Conservation (phyloP, 257 asterid species). For the Solanum pimpinellifolium region DNA sequence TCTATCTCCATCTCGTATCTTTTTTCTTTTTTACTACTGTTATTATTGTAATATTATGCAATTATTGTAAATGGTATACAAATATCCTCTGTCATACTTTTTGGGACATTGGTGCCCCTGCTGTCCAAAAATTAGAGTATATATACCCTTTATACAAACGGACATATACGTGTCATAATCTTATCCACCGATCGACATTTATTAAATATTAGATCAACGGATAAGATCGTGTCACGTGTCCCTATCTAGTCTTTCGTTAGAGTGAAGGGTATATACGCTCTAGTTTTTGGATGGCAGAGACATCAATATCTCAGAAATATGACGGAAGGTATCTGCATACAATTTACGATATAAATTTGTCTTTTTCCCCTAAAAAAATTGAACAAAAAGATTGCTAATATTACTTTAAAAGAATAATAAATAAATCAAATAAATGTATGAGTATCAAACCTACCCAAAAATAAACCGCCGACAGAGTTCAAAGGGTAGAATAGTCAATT, state of each 20-base stretch:
- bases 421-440: not conserved
- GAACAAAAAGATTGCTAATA: not conserved
- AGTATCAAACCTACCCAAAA: not conserved
- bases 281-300: too few relatives aligned
- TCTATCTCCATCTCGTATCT: not conserved
- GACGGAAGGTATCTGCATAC: too few relatives aligned
- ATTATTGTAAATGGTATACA: not conserved
- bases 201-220: too few relatives aligned
- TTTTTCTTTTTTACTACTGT: not conserved
- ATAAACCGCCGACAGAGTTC: not conserved
- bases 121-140: fast-evolving
- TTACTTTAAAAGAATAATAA: not conserved
- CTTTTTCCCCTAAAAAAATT: not conserved
- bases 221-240: too few relatives aligned
- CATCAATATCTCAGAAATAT: too few relatives aligned
- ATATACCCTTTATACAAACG: too few relatives aligned
- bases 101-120: too few relatives aligned
- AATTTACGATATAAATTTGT: too few relatives aligned
- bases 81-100: too few relatives aligned
- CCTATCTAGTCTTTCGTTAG: too few relatives aligned
- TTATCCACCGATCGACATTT: too few relatives aligned
- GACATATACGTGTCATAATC: too few relatives aligned
- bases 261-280: fast-evolving
- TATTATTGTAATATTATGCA: not conserved
- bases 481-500: not conserved